phyloP scores from a whole-genome alignment of 2,329 filamentous ascomycete species.

The Aspergillus fijiensis region DNA sequence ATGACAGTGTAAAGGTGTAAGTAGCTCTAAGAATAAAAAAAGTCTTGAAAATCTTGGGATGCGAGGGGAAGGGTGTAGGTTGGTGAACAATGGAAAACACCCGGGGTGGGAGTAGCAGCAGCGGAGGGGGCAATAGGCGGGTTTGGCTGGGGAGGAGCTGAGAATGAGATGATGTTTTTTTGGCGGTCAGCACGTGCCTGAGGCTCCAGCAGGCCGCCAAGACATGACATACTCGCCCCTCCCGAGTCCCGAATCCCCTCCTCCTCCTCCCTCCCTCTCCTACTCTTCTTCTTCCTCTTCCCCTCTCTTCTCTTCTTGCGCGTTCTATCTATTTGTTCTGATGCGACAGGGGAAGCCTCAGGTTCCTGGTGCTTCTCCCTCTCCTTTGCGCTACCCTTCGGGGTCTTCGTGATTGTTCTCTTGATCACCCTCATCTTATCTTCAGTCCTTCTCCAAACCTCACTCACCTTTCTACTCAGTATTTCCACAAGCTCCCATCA shows the following conservation, averaged over 20 bases:
- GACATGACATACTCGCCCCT: conserved; percentile 24
- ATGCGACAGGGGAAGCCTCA: conserved; percentile 20
- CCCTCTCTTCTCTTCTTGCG: background rate
- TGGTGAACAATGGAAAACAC: conserved; percentile 2
- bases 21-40: background rate
- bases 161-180: conserved; percentile 31
- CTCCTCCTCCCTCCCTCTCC: conserved; percentile 11
- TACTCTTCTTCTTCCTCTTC: conserved; percentile 14
- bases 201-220: conserved; percentile 22
- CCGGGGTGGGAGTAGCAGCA: conserved; percentile 7
- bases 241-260: background rate
- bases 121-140: conserved; percentile 15
- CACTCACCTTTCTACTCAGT: background rate
- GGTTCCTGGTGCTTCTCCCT: conserved; percentile 21
- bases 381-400: conserved; percentile 17
- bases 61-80: conserved; percentile 2
- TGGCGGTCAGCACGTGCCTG: conserved; percentile 27
- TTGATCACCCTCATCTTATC: background rate
- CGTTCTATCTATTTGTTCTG: background rate
- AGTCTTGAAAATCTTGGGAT: background rate
- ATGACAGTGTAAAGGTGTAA: conserved; percentile 3
- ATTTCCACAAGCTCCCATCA: conserved; percentile 17
- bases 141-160: conserved; percentile 21
- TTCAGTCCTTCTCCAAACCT: background rate
- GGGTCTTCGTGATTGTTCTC: conserved; percentile 11